Evolutionary conservation across 345 rosid genomes (phyloP), one percentile per base, ranked within the genome.

Genomic region (Gossypium raimondii): DNA sequence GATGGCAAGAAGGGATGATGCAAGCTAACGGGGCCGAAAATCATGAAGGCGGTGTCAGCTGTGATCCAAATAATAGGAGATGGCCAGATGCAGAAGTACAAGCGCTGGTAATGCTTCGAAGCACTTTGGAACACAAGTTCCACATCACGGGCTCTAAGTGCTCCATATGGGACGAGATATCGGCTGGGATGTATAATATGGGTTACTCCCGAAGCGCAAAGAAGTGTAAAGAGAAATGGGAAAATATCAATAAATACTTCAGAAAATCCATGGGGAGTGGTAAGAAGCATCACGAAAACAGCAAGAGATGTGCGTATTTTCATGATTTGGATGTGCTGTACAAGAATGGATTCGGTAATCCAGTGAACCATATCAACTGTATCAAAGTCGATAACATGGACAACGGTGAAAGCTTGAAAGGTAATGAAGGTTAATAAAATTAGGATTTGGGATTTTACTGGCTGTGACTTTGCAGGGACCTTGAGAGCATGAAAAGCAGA

Each of bases 181-280:
- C 98, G 38, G 79, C 25, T 6, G 80, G 77, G 65, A 87, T 90
- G 97, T 75, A 22, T 16, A 79, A 59, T 18, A 83, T 79, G 93
- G 97, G 94, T 20, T 93, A 86, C 75, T 68, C 72, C 10, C 79
- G 92, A 17, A 87, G 84, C 56, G 89, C 89, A 6, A 89, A 85
- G 76, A 89, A 90, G 80, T 92, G 97, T 18, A 90, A 82, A 83
- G 96, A 88, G 86, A 93, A 93, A 76, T 93, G 97, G 97, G 94
- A 88, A 76, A 93, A 91, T 81, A 88, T 93, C 76, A 89, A 88
- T 80, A 88, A 88, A 85, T 89, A 87, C 82, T 88, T 79, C 88
- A 84, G 72, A 80, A 88, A 78, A 79, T 77, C 87, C 13, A 69
- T 73, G 60, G 93, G 60, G 62, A 81, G 76, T 50, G 82, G 84